Percentiles rank a stretch among this genome's conserved stretches.
These are phyloP conservation scores for Aureobasidium lini DNA, from an alignment of 2,329 filamentous ascomycete genomes.

Conservation along the genomic window DNA sequence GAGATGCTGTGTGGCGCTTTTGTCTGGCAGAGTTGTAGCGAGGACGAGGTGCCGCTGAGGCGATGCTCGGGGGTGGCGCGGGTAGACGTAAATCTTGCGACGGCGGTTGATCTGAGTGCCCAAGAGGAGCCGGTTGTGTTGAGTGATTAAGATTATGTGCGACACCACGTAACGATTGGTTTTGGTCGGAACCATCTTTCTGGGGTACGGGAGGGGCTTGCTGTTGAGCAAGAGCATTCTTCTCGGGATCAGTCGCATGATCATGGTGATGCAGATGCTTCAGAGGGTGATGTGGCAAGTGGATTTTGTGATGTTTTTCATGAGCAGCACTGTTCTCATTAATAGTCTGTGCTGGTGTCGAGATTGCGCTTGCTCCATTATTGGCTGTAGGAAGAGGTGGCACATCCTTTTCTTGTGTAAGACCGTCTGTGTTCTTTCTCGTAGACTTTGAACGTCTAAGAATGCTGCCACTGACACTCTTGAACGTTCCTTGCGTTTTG, in stretches of 20 bases:
- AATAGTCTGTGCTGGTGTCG: slow-evolving; percentile 71
- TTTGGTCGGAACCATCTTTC: slow-evolving; percentile 17
- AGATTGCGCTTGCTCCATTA: slow-evolving; percentile 24
- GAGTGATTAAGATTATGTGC: slow-evolving; percentile 33
- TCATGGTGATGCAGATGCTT: slow-evolving; percentile 19
- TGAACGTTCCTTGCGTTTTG: slow-evolving; percentile 31
- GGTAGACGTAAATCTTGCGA: slow-evolving; percentile 38
- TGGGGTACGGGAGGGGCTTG: not conserved
- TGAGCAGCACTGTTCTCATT: slow-evolving; percentile 45
- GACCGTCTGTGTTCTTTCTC: slow-evolving; percentile 36
- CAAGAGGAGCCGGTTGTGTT: slow-evolving; percentile 30
- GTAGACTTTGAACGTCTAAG: slow-evolving; percentile 57
- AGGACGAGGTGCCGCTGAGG: slow-evolving; percentile 34
- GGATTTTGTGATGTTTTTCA: slow-evolving; percentile 29
- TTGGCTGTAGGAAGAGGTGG: slow-evolving; percentile 16
- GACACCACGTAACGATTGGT: slow-evolving; percentile 32
- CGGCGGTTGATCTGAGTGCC: slow-evolving; percentile 34
- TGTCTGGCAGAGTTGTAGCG: slow-evolving; percentile 45
- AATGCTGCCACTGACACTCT: slow-evolving; percentile 62
- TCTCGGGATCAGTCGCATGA: slow-evolving; percentile 10
- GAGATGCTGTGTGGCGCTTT: slow-evolving; percentile 47
- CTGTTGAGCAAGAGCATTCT: not conserved
- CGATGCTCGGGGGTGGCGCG: slow-evolving; percentile 29
- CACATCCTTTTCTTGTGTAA: slow-evolving; percentile 17
- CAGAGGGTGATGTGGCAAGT: slow-evolving; percentile 32